Evolutionary conservation across 1,139 yeast species (phyloP), one percentile per base, ranked within the genome.

Genomic region (Saccharomyces hybrid): DNA sequence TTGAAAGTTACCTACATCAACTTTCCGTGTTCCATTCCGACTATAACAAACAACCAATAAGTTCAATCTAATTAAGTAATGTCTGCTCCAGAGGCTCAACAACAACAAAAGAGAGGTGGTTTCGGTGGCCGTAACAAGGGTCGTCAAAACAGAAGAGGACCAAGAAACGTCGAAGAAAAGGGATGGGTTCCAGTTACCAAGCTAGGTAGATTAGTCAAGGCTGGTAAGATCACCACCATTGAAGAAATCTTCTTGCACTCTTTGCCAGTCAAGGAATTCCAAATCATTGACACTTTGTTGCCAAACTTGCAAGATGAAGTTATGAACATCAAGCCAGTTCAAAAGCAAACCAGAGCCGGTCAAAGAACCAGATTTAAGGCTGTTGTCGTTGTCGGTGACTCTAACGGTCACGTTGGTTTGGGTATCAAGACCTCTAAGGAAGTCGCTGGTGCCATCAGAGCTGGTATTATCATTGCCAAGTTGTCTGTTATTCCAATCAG

Each of bases 361-460:
- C 99, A 93, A 85, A 93, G 99, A 85, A 93, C 99, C 81, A 90
- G 99, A 85, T 91, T 93, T 88, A 95, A 95, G 95, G 99, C 98
- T 78, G 96, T 93, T 75, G 98, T 95, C 76, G 91, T 93, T 75
- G 90, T 93, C 77, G 99, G 99, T 84, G 99, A 95, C 83, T 81
- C 91, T 73, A 89, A 90, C 89, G 99, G 99, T 79, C 99, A 95
- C 85, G 96, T 93, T 81, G 99, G 99, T 88, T 88, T 93, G 76
- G 99, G 99, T 84, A 91, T 95, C 82, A 95, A 95, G 90, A 91
- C 98, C 78, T 96, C 99, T 73, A 93, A 93, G 90, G 99, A 95
- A 83, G 98, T 93, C 73, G 99, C 99, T 71, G 90, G 97, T 72
- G 98, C 99, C 76, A 93, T 93, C 83, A 90, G 96, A 82, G 96